Evolutionary conservation across 1,139 yeast species (phyloP), one percentile per base, ranked within the genome.

Genomic region (Lodderomyces parapsilosis): DNA sequence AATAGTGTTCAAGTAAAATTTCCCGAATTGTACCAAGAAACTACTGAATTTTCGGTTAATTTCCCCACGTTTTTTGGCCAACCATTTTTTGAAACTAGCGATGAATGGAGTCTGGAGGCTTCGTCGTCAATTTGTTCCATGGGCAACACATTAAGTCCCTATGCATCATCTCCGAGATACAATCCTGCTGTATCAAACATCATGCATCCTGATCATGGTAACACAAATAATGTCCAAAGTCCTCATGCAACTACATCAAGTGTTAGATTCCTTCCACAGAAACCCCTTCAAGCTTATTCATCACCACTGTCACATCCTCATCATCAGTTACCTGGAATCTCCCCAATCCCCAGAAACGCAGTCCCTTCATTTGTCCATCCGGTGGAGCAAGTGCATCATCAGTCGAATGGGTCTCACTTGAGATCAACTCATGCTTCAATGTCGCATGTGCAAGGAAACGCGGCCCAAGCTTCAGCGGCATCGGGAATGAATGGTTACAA

Each of bases 171-270:
- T 2, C 62, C 63, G 11, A 56, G 60, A 36, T 54, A 49, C 36
- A 57, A 56, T 41, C 62, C 66, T 5, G 45, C 66, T 0, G 51
- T 64, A 31, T 56, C 64, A 2, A 63, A 59, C 43, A 48, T 63
- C 17, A 51, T 62, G 32, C 57, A 57, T 23, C 55, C 56, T n/a
- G 30, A 37, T 19, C 42, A 47, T 15, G 25, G 14, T 7, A 34
- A 13, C 10, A 34, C 31, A 15, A 33, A 25, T 37, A 31, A 27
- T 14, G 22, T 23, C 11, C 10, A 25, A 19, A 30, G n/a, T n/a
- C n/a, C n/a, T n/a, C n/a, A 24, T 10, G 5, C 24, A 10, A 19
- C 34, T 10, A 22, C 14, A 23, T 13, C 17, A 8, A 28, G 10
- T 28, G 31, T 15, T 13, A 18, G 15, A 15, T 30, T 7, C 10